A percentile compares a stretch with the other conserved stretches of the same genome.
Conservation (phyloP, 2,329 filamentous ascomycete species). For the Fusarium proliferatum region DNA sequence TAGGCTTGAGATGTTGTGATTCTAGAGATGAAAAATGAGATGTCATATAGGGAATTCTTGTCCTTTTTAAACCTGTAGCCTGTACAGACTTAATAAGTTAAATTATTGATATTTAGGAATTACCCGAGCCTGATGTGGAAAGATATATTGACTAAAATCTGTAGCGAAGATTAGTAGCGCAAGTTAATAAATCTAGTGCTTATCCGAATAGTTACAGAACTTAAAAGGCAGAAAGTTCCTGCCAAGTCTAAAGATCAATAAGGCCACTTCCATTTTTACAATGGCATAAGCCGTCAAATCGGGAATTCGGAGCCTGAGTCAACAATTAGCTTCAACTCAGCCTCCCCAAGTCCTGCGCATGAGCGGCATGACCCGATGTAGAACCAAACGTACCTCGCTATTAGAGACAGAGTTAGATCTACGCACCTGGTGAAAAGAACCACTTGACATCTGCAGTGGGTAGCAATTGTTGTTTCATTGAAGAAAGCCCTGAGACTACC, state of each 20-base stretch:
- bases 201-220: not conserved
- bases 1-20: not conserved
- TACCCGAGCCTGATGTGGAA: no score
- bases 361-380: not conserved
- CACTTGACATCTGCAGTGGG: rapidly evolving
- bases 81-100: not conserved
- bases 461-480: rapidly evolving
- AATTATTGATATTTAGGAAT: rapidly evolving
- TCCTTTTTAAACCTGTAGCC: not conserved
- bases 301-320: not conserved
- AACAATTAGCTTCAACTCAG: not conserved
- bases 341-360: not conserved
- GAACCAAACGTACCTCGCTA: not conserved
- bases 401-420: not conserved
- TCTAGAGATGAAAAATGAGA: rapidly evolving
- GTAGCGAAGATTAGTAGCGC: not conserved
- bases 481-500: no score
- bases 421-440: no score
- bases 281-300: not conserved
- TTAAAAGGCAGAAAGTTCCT: not conserved
- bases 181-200: not conserved
- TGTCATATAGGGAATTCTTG: not conserved
- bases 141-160: not conserved
- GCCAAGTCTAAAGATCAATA: not conserved
- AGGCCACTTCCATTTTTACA: not conserved